Base-by-base conservation (phyloP, 2,329 filamentous ascomycete species). In the Hypoxylon sp. region DNA sequence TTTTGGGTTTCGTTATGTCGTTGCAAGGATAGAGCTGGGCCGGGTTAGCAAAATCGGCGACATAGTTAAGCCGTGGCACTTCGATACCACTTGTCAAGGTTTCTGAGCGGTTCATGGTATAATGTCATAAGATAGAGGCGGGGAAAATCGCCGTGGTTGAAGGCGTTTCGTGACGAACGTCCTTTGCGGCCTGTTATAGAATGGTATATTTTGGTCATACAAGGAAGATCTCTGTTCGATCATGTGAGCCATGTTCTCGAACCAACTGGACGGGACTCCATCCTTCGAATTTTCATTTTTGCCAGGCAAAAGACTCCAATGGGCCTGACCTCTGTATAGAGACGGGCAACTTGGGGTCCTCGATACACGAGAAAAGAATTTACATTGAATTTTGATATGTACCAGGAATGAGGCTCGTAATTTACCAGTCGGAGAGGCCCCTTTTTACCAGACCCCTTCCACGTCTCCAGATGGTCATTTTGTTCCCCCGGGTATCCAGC, bases 161-260 rank as follows among this genome's bases (percentile, higher is more conserved):
- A 52, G 61, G 54, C 58, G 54, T 63, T 58, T 50, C n/a, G 24
- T 27, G 41, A 52, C 27, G 49, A 49, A 41, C 41, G 31, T 56
- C 50, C 51, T 48, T 54, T 48, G 40, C 45, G 37, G 37, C 38
- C 48, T 40, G 48, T 45, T 55, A 24, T 47, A 31, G 20, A 26
- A 24, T 11, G 37, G 35, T 47, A 20, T 48, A 13, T 48, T 40
- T 48, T 27, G 13, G 35, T 47, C 43, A 31, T 37, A 24, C 38
- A 46, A 11, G 37, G 20, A 48, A 33, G 13, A 45, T 26, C 57
- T 48, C 42, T 40, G 21, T 55, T 37, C 56, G 20, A 45, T 37
- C 48, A 11, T 54, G 55, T 29, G 40, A 24, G 38, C 40, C 17
- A 35, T 23, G 50, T 26, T 58, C 48, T 38, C 24, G 50, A 46